Conservation (phyloP, 805 yeast genomes). For the Zygosaccharomyces kombuchaensis region DNA sequence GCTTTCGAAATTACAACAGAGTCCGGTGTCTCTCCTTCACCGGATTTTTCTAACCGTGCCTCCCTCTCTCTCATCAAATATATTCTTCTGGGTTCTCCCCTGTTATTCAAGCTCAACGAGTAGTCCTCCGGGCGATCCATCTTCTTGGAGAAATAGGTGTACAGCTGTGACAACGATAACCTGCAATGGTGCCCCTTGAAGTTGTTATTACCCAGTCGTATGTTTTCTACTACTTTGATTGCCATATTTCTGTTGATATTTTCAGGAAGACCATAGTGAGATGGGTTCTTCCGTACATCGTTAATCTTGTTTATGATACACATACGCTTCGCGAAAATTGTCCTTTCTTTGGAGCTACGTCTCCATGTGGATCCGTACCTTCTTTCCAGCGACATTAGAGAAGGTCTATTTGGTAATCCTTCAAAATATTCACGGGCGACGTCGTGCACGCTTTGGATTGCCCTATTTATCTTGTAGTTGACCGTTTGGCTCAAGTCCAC, state of each 20-base stretch:
- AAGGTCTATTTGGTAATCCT: conserved; percentile 29
- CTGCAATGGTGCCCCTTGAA: conserved; percentile 19
- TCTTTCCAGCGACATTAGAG: conserved; percentile 26
- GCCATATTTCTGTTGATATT: conserved; percentile 21
- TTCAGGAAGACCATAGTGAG: conserved; percentile 18
- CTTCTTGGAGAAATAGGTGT: conserved; percentile 27
- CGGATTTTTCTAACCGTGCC: conserved; percentile 7
- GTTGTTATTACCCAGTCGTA: conserved; percentile 30
- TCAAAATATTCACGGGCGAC: conserved; percentile 31
- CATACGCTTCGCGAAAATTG: conserved; percentile 29
- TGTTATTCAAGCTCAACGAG: conserved; percentile 16
- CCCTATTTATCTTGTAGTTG: conserved; percentile 25
- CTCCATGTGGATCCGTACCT: conserved; percentile 32
- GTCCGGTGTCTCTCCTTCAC: neutral
- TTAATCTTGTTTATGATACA: conserved; percentile 25
- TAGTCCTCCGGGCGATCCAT: conserved; percentile 25
- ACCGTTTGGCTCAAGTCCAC: neutral
- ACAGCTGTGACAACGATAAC: conserved; percentile 26
- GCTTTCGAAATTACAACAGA: neutral
- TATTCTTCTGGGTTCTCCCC: conserved; percentile 20
- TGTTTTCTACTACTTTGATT: conserved; percentile 27
- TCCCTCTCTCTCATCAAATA: conserved; percentile 14
- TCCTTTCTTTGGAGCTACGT: conserved; percentile 25
- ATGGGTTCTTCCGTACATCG: conserved; percentile 22
- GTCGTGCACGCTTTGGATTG: conserved; percentile 25